Evolutionary conservation across 2,329 filamentous ascomycete species (phyloP), one percentile per base, ranked within the genome.

Genomic region (Thyridium curvatum): DNA sequence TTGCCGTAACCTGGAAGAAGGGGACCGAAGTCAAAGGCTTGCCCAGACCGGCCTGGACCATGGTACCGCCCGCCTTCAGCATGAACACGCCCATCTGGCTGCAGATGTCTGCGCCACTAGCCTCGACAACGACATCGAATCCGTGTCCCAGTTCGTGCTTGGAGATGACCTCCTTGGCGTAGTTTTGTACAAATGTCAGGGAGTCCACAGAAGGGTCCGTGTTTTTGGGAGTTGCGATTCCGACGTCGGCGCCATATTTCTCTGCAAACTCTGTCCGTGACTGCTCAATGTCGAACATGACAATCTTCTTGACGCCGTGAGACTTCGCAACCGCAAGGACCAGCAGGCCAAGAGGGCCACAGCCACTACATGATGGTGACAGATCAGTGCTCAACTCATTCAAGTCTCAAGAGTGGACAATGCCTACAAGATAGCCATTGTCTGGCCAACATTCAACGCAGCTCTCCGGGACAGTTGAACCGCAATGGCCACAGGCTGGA

Each of bases 401-500:
- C 21, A 6, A 26, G 21, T 6, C 10, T 6, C 6, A 6, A 10
- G 6, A 26, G 21, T 10, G 16, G 16, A 15, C 12, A 16, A 4
- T 8, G 39, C 52, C 44, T 37, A 55, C 52, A 55, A 55, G 14
- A 55, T 50, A 0, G 51, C 53, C 40, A 55, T 32, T 8, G 47
- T 53, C 32, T 55, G 45, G 34, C 48, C 37, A 2, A 46, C 35
- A 8, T 41, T 45, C 10, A 54, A 39, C 4, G 39, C 38, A 3
- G 72, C 75, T 51, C 75, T 71, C 36, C 69, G 64, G 17, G 70
- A 70, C 33, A 79, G 71, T 52, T 82, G 77, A n/a, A 82, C 76
- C 0, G 74, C 77, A 34, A 82, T 76, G 14, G 71, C 68, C 28
- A 82, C 66, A 2, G 77, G 77, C 60, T 85, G 81, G 49, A 84